Evolutionary conservation across 352 stramenopile species (phyloP).

Genomic region (Phytophthora uliginosa): DNA sequence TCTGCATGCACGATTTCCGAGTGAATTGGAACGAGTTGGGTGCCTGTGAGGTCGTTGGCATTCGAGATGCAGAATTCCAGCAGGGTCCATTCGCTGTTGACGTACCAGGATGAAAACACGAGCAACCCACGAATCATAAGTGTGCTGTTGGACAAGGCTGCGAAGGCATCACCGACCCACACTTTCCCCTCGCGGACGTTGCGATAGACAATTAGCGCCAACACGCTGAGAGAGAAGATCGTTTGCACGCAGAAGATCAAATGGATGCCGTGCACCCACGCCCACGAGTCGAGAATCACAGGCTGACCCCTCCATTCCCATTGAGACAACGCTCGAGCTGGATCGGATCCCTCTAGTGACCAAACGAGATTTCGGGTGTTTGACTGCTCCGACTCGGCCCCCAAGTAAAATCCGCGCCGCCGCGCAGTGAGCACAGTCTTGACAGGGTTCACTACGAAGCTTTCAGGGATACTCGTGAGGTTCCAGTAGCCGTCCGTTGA

Average conservation of each 20-base stretch:
- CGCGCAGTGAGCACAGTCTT: slow-evolving; percentile 39
- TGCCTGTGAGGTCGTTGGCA: slow-evolving; percentile 31
- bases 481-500: slow-evolving; percentile 42
- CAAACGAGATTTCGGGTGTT: slow-evolving; percentile 56
- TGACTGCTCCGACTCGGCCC: slow-evolving; percentile 45
- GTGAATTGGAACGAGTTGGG: slow-evolving; percentile 39
- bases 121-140: slow-evolving; percentile 44
- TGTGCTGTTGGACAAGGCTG: slow-evolving; percentile 42
- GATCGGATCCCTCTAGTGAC: slow-evolving; percentile 22
- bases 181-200: slow-evolving; percentile 45
- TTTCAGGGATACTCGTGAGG: slow-evolving; percentile 39
- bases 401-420: slow-evolving; percentile 51
- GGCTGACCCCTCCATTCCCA: slow-evolving; percentile 39
- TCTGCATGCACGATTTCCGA: slow-evolving; percentile 49
- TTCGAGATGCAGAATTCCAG: slow-evolving; percentile 55
- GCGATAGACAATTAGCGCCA: slow-evolving; percentile 43
- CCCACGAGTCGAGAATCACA: slow-evolving; percentile 52
- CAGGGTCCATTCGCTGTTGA: slow-evolving; percentile 58
- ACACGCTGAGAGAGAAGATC: slow-evolving; percentile 41
- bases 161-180: slow-evolving; percentile 56
- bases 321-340: slow-evolving; percentile 30
- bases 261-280: slow-evolving; percentile 60
- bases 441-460: slow-evolving; percentile 22
- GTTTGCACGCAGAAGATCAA: slow-evolving; percentile 49
- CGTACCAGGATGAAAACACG: slow-evolving; percentile 49